These are phyloP conservation scores for Pyrenophora graminea DNA, from an alignment of 2,329 filamentous ascomycete species.

Conservation along the genomic window DNA sequence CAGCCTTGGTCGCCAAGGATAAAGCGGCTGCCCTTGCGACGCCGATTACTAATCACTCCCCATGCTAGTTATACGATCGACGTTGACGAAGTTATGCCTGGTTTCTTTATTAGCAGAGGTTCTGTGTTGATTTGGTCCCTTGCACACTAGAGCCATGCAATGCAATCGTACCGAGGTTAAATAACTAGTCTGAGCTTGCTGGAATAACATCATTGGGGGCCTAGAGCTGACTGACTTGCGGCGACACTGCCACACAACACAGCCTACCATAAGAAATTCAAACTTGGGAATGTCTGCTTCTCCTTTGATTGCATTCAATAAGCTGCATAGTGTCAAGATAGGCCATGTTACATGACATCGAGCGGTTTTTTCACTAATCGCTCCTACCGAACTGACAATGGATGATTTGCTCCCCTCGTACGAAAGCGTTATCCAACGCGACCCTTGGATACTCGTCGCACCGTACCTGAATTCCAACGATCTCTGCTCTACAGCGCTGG, in stretches of 20 bases:
- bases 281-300: neutral
- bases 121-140: too few species aligned
- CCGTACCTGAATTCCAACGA: constrained; percentile 61
- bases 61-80: too few species aligned
- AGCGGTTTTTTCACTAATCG: neutral
- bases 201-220: constrained; percentile 3
- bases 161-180: too few species aligned
- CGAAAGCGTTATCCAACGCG: constrained; percentile 58
- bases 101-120: too few species aligned
- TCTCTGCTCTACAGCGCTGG: constrained; percentile 60
- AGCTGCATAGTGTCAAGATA: neutral
- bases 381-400: constrained; percentile 36
- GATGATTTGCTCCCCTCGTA: constrained; percentile 65
- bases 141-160: too few species aligned
- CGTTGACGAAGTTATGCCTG: too few species aligned
- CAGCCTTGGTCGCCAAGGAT: too few species aligned
- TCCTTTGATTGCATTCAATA: neutral
- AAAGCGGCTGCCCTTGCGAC: too few species aligned
- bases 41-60: too few species aligned
- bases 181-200: too few species aligned
- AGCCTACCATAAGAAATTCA: constrained; percentile 3
- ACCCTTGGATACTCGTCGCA: constrained; percentile 61
- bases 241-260: constrained; percentile 13
- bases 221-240: neutral
- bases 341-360: neutral